Conservation (phyloP, 139 green algal genomes). For the Mesotaenium endlicherianum region DNA sequence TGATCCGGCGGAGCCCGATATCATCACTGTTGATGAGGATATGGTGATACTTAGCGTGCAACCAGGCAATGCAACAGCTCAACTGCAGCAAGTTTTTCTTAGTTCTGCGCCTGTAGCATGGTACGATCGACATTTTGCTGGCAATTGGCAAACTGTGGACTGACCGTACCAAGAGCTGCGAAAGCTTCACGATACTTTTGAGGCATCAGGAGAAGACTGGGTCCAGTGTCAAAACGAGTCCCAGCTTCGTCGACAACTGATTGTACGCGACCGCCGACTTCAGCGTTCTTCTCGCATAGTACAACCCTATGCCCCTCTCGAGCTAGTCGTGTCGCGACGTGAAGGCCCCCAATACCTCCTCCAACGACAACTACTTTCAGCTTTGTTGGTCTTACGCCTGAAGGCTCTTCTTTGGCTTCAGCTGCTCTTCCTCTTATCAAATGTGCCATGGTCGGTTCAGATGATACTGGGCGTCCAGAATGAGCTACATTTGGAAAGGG, state of each 20-base stretch:
- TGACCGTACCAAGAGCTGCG: slow-evolving; percentile 58
- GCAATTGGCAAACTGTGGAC: not conserved
- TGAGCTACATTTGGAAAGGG: too few species aligned
- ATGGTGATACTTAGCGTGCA: not conserved
- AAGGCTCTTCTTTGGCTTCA: too few species aligned
- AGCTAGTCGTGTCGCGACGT: slow-evolving; percentile 57
- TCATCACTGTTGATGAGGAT: too few species aligned
- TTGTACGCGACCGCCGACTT: slow-evolving; percentile 60
- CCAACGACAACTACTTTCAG: slow-evolving; percentile 60
- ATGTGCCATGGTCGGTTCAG: too few species aligned
- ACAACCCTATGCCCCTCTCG: slow-evolving; percentile 54
- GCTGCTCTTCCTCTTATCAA: too few species aligned
- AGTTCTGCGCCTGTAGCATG: not conserved
- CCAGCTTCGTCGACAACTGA: slow-evolving; percentile 33
- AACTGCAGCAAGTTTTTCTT: not conserved
- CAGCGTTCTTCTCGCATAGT: slow-evolving; percentile 65
- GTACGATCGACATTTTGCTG: not conserved
- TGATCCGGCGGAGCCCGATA: too few species aligned
- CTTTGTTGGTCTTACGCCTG: not conserved
- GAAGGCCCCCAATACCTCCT: slow-evolving; percentile 65
- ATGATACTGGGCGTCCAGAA: too few species aligned
- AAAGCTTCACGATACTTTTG: slow-evolving; percentile 73
- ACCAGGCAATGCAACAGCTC: not conserved
- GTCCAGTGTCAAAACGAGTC: slow-evolving; percentile 74
- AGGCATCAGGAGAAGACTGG: slow-evolving; percentile 74